A percentile compares a stretch with the other conserved stretches of the same genome.
phyloP scores from a whole-genome alignment of 306 rosid species.

The Benincasa hispida region DNA sequence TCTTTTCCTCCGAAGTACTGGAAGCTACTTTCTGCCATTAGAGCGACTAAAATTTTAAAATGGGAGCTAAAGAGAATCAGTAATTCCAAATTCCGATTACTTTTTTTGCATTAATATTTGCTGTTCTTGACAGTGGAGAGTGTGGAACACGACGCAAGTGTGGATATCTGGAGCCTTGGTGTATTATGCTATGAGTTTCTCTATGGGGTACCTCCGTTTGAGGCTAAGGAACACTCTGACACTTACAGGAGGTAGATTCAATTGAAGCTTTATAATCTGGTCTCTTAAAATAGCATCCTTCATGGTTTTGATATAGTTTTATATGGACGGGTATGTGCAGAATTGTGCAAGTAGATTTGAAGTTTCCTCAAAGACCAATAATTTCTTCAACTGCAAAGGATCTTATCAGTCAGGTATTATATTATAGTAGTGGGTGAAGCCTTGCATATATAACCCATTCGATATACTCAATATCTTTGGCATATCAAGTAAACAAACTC shows the following conservation, averaged over 20 bases:
- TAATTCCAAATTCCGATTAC: neutral
- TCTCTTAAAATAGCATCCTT: neutral
- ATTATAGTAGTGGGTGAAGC: no score
- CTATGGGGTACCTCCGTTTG: constrained; percentile 93
- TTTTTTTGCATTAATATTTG: neutral
- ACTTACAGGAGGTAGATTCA: constrained; percentile 72
- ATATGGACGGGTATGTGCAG: constrained; percentile 22
- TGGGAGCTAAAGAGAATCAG: neutral
- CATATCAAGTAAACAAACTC: neutral
- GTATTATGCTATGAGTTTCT: constrained; percentile 95
- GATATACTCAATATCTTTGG: neutral
- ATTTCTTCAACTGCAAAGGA: constrained; percentile 92
- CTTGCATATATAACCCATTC: neutral
- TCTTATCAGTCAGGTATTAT: constrained; percentile 70
- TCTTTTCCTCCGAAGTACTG: neutral
- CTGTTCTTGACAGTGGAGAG: constrained; percentile 65
- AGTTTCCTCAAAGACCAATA: constrained; percentile 83
- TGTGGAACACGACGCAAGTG: constrained; percentile 92
- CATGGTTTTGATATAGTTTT: neutral
- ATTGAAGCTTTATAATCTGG: neutral
- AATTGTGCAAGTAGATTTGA: constrained; percentile 90
- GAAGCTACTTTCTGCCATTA: neutral
- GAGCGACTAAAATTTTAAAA: neutral
- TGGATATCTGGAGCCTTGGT: constrained; percentile 99
- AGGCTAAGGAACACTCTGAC: constrained; percentile 96